phyloP scores from a whole-genome alignment of 768 basidiomycete genomes.

The Suillus weaverae region DNA sequence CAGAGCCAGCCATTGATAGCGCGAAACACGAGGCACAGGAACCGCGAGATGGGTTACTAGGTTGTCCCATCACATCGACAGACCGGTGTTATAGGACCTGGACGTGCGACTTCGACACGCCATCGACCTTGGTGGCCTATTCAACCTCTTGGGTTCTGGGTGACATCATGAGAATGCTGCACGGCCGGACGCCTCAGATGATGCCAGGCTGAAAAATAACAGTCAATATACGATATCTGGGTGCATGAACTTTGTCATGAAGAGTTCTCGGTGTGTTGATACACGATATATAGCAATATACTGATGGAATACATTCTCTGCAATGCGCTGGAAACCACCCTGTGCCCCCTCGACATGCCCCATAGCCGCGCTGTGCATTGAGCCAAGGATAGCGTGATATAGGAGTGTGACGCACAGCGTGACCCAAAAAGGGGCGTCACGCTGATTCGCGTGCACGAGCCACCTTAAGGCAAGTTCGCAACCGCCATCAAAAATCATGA shows the following conservation, averaged over 20 bases:
- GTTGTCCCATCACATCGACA: not conserved
- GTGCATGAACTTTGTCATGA: not conserved
- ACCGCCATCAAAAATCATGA: conserved; percentile 7
- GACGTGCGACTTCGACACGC: not conserved
- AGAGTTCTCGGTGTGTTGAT: not conserved
- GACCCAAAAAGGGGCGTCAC: conserved; percentile 14
- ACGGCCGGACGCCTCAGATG: not conserved
- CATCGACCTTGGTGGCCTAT: too few relatives aligned
- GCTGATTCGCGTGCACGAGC: not conserved
- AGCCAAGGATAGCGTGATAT: not conserved
- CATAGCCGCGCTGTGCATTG: not conserved
- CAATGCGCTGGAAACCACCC: not conserved
- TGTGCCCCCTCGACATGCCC: not conserved
- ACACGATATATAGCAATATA: not conserved
- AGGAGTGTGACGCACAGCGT: not conserved
- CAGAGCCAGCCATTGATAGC: not conserved
- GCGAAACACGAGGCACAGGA: not conserved
- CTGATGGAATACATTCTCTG: not conserved
- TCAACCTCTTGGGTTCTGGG: not conserved
- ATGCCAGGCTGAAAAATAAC: not conserved
- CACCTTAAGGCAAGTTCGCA: conserved; percentile 10
- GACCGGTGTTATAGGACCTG: not conserved
- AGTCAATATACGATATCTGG: not conserved
- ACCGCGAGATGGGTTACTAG: not conserved
- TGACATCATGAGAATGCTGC: not conserved